Evolutionary conservation across 2,329 filamentous ascomycete genomes (phyloP), one percentile per base, ranked within the genome.

Genomic region (Talaromyces sp.): DNA sequence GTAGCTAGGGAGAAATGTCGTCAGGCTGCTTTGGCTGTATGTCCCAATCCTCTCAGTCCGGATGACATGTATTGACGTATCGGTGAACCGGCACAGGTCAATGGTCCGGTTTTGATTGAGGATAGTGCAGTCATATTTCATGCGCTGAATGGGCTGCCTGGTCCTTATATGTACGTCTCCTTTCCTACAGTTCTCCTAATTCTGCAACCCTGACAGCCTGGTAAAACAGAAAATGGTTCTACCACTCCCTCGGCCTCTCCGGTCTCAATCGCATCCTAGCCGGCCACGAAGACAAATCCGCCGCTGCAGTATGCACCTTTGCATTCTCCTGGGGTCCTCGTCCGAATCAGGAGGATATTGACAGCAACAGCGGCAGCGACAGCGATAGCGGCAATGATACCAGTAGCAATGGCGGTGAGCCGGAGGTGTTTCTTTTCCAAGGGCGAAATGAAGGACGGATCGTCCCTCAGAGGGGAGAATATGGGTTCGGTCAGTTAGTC

Each of bases 111-210:
- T 4, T 82, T 97, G 7, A 91, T 96, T 17, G 93, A 97, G 79
- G 93, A 97, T 77, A 97, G 93, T 17, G 91, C 91, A 73, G 83
- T 97, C 54, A 93, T 90, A 81, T 96, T 95, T 77, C 87, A 90
- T 73, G 92, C 93, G 19, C 85, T 95, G 69, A 87, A 89, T 57
- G 90, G 90, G 22, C 83, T 97, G 45, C 93, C 93, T 1, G 93
- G 93, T 1, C 90, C 92, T 43, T 97, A 97, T 76, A 93, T 97
- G 92, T 94, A 81, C 65, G 85, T 80, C 25, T 45, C 37, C 33
- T 2, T 10, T 19, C 41, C 15, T 3, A 11, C 13, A 13, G 9
- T 37, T 13, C 35, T 17, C 2, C 17, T 27, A 37, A 3, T 37
- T 70, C 4, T 11, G 5, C 19, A 37, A 35, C 10, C n/a, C 52